phyloP scores from a whole-genome alignment of 495 filamentous ascomycete species.

The Lophiostoma macrostomum region DNA sequence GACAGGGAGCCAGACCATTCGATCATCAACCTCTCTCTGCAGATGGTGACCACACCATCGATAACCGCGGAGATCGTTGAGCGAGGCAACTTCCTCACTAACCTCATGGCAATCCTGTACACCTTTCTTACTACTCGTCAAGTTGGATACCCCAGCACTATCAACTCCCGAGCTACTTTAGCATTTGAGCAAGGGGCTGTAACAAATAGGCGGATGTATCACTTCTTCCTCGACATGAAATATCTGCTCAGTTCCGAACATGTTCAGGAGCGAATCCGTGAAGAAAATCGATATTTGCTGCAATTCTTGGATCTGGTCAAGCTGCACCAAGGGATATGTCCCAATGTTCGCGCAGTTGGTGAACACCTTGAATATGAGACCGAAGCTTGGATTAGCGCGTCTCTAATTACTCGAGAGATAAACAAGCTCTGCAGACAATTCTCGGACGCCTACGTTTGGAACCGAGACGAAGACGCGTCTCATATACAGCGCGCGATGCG shows the following conservation, averaged over 20 bases:
- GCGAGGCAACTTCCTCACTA: slow-evolving; percentile 94
- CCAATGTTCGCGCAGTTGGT: slow-evolving; percentile 83
- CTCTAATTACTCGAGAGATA: slow-evolving; percentile 89
- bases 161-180: slow-evolving; percentile 76
- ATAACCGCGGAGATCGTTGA: slow-evolving; percentile 93
- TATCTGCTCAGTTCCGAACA: slow-evolving; percentile 84
- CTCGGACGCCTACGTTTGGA: slow-evolving; percentile 75
- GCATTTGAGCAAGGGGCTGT: slow-evolving; percentile 91
- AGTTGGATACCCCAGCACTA: slow-evolving; percentile 86
- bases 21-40: slow-evolving; percentile 93
- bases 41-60: slow-evolving; percentile 94
- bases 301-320: slow-evolving; percentile 96
- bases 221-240: slow-evolving; percentile 91
- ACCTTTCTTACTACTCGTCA: slow-evolving; percentile 95
- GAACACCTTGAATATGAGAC: slow-evolving; percentile 98
- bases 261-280: slow-evolving; percentile 76
- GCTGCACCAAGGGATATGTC: slow-evolving; percentile 93
- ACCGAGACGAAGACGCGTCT: slow-evolving; percentile 50
- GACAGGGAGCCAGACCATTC: slow-evolving; percentile 97
- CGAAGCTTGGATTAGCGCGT: slow-evolving; percentile 95
- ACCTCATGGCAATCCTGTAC: slow-evolving; percentile 91
- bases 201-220: slow-evolving; percentile 90
- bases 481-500: slow-evolving; percentile 72
- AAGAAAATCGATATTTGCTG: slow-evolving; percentile 78
- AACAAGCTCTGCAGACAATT: slow-evolving; percentile 87